Evolutionary conservation across 2,329 filamentous ascomycete species (phyloP).

Genomic region (Fusarium acutatum): DNA sequence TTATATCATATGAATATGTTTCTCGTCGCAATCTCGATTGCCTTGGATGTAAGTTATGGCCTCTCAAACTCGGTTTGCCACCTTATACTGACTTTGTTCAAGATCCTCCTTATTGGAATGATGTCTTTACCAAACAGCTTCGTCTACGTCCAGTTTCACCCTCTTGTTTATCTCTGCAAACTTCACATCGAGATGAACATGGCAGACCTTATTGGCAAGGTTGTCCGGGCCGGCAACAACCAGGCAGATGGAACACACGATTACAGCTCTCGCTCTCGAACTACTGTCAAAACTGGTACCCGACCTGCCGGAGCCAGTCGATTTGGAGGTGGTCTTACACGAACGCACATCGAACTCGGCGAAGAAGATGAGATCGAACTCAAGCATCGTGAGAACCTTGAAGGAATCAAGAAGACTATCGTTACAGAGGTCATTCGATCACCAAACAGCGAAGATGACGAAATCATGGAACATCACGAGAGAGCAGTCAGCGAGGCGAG

Average conservation of each 20-base stretch:
- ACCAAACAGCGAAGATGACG: constrained; percentile 24
- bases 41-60: constrained; percentile 33
- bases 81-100: background rate
- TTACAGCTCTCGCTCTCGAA: constrained; percentile 35
- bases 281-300: constrained; percentile 12
- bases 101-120: constrained; percentile 34
- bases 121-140: constrained; percentile 37
- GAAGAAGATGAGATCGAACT: constrained; percentile 40
- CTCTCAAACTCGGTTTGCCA: too few species aligned
- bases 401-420: constrained; percentile 37
- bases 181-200: constrained; percentile 39
- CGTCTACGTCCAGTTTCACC: constrained; percentile 36
- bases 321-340: constrained; percentile 28
- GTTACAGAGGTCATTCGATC: constrained; percentile 30
- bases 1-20: constrained; percentile 49
- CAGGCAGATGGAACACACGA: constrained; percentile 13
- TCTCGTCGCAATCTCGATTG: constrained; percentile 40
- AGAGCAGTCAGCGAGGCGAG: constrained; percentile 40
- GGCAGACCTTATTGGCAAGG: constrained; percentile 38
- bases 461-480: constrained; percentile 39
- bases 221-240: constrained; percentile 30
- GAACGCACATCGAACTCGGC: constrained; percentile 40
- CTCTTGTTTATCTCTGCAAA: constrained; percentile 36
- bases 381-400: constrained; percentile 34
- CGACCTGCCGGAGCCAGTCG: constrained; percentile 20